These are phyloP conservation scores for Fusarium staphyleae DNA, from an alignment of 2,329 filamentous ascomycete genomes.

Conservation along the genomic window DNA sequence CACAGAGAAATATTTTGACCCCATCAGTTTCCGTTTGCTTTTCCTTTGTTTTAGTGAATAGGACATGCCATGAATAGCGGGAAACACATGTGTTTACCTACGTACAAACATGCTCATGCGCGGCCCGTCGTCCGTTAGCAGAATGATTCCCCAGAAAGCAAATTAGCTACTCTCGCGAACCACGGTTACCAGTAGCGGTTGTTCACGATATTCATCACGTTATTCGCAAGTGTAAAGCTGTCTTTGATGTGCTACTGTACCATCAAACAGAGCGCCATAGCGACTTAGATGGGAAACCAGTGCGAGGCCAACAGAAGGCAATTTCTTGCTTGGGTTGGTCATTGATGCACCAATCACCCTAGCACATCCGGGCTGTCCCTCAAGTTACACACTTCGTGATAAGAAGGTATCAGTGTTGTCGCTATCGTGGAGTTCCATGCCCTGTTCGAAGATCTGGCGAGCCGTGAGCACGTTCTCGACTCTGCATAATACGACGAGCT, in stretches of 20 bases:
- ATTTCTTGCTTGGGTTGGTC: slow-evolving; percentile 15
- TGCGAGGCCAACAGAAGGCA: slow-evolving; percentile 6
- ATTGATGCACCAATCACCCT: slow-evolving; percentile 14
- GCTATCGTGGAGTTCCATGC: slow-evolving; percentile 14
- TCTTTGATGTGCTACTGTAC: slow-evolving; percentile 7
- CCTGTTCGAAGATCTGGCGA: slow-evolving; percentile 15
- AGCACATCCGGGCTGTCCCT: slow-evolving; percentile 17
- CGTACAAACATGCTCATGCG: neutral
- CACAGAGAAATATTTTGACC: no score
- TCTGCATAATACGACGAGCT: no score
- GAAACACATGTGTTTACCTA: neutral
- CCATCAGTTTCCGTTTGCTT: no score
- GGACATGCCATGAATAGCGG: no score
- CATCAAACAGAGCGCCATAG: neutral
- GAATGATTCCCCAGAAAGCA: no score
- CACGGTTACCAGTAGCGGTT: neutral
- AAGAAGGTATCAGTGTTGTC: slow-evolving; percentile 8
- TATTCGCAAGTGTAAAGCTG: slow-evolving; percentile 7
- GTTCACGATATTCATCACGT: slow-evolving; percentile 8
- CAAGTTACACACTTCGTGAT: slow-evolving; percentile 26
- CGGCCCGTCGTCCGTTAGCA: neutral
- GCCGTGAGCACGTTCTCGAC: neutral
- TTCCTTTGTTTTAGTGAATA: no score
- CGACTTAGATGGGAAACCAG: neutral
- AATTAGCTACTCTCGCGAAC: neutral